These are phyloP conservation scores for Geum urbanum DNA, from an alignment of 306 rosid genomes.

Conservation along the genomic window DNA sequence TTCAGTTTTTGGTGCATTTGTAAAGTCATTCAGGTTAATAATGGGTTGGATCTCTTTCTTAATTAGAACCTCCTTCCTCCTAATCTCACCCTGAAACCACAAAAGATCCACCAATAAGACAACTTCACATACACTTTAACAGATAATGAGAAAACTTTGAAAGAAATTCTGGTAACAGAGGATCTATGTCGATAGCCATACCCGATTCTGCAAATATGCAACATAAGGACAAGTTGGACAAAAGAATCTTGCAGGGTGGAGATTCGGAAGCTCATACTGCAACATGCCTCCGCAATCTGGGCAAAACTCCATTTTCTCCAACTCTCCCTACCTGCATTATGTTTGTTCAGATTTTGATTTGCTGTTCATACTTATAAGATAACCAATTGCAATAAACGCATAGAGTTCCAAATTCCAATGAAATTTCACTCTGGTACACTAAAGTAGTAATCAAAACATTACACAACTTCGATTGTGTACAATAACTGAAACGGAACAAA, in stretches of 20 bases:
- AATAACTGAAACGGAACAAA: background rate
- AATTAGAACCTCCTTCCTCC: slow-evolving; percentile 51
- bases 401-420: too few species aligned
- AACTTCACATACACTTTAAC: background rate
- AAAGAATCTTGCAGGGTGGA: slow-evolving; percentile 50
- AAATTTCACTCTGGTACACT: background rate
- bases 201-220: slow-evolving; percentile 40
- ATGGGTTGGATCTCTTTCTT: slow-evolving; percentile 54
- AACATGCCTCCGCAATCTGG: slow-evolving; percentile 59
- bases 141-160: background rate
- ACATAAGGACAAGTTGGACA: slow-evolving; percentile 64
- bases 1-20: slow-evolving; percentile 50
- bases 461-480: background rate
- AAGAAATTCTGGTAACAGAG: background rate
- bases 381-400: background rate
- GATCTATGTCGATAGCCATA: slow-evolving; percentile 6
- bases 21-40: slow-evolving; percentile 47
- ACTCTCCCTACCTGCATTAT: slow-evolving; percentile 10
- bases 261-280: slow-evolving; percentile 46
- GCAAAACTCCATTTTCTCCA: slow-evolving; percentile 55
- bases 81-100: slow-evolving; percentile 47
- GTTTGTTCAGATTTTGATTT: background rate
- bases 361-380: background rate
- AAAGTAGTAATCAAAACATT: background rate
- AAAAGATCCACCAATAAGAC: background rate